A percentile compares a stretch with the other conserved stretches of the same genome.
phyloP scores from a whole-genome alignment of 129 eudicot species.

The Lactuca sativa region DNA sequence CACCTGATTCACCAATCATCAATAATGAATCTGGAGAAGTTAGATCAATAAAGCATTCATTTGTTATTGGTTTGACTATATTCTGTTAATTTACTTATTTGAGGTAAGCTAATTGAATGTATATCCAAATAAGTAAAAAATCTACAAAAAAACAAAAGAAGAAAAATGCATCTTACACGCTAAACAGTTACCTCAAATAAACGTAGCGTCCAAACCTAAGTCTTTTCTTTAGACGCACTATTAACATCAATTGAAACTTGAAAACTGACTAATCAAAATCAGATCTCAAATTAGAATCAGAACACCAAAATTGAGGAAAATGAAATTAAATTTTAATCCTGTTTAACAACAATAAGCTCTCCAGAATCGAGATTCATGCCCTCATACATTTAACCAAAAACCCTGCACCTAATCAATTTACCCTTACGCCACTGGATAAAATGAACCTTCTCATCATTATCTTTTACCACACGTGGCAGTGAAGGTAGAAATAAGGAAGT shows the following conservation, averaged over 20 bases:
- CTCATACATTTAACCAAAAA: constrained; percentile 77
- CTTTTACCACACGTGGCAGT: constrained; percentile 22
- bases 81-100: constrained; percentile 13
- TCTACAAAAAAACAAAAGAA: not conserved
- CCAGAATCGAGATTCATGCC: constrained; percentile 91
- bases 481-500: constrained; percentile 31
- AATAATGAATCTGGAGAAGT: too few relatives aligned
- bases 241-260: constrained; percentile 62
- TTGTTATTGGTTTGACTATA: not conserved
- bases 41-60: constrained; percentile 6
- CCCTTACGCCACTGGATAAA: constrained; percentile 73
- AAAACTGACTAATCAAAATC: constrained; percentile 19
- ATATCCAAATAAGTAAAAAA: not conserved
- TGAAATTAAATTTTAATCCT: constrained; percentile 29
- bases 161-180: not conserved
- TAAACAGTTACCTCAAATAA: constrained; percentile 4
- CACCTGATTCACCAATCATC: too few relatives aligned
- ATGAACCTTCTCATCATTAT: constrained; percentile 23
- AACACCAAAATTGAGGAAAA: not conserved
- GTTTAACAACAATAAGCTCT: constrained; percentile 85
- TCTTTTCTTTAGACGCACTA: constrained; percentile 59
- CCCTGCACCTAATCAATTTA: constrained; percentile 77
- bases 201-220: constrained; percentile 52
- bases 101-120: not conserved
- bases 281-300: constrained; percentile 17